Evolutionary conservation across 805 yeast genomes (phyloP), one percentile per base, ranked within the genome.

Genomic region (Ogataea degrootiae): DNA sequence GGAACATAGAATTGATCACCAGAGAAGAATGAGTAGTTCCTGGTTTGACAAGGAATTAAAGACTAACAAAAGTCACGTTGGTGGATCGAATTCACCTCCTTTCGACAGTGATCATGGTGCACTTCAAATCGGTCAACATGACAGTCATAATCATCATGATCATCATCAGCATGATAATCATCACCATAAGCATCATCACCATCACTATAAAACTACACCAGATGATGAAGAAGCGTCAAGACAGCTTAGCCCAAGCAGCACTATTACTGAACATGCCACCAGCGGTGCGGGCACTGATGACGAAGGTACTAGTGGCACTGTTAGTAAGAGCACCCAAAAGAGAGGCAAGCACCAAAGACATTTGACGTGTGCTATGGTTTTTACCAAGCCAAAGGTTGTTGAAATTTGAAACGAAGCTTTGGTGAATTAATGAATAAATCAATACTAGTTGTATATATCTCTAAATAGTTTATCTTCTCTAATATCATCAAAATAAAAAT

Each of bases 351-450:
- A 76, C 54, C 68, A 66, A 35, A 52, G 80, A 40, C 58, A 77
- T 36, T 65, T 72, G n/a, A 69, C 78, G 0, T 70, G 76, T 38
- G 80, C 81, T 0, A 58, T 76, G 54, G 69, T 71, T 34, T 75
- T 76, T 52, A 69, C 70, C 15, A 50, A 63, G 16, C 80, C 75
- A 19, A 63, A 57, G 46, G 56, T 64, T 6, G 55, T 66, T 22
- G 65, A 66, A 16, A 50, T 63, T 15, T 58, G 39, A 46, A n/a
- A 11, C 17, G 29, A 16, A 6, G 1, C 5, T 36, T 36, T 36
- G 16, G 3, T 36, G n/a, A 15, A 4, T 37, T 26, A 6, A 31
- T 11, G 21, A 6, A 23, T 16, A 12, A 9, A 11, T 21, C 17
- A 2, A n/a, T 22, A 9, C 16, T 47, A 40, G 16, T 33, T 9